phyloP scores from a whole-genome alignment of 2,329 filamentous ascomycete genomes.

The Phyllosticta citribraziliensis region DNA sequence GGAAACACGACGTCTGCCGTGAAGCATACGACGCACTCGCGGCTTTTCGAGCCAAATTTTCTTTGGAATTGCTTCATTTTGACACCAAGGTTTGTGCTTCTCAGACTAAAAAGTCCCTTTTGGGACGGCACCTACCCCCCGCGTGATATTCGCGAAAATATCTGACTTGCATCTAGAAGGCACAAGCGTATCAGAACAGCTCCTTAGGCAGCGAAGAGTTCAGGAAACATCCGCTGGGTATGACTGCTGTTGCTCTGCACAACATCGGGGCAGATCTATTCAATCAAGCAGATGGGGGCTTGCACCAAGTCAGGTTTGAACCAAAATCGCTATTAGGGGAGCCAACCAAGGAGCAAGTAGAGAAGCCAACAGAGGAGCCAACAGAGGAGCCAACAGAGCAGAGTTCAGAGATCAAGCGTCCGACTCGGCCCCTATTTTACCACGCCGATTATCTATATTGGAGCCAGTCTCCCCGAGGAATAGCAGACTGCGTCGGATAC shows the following conservation, averaged over 20 bases:
- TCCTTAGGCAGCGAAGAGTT: neutral
- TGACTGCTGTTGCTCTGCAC: neutral
- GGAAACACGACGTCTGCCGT: neutral
- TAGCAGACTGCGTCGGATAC: neutral
- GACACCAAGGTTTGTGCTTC: neutral
- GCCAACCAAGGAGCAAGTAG: no score
- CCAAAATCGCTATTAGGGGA: no score
- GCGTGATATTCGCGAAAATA: neutral
- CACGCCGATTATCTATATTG: neutral
- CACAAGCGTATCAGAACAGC: neutral
- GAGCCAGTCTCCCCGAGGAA: neutral
- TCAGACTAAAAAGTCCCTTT: neutral
- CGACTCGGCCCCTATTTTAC: neutral
- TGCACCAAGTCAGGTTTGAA: neutral
- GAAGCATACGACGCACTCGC: neutral
- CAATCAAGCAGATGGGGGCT: neutral
- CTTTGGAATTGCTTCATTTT: neutral
- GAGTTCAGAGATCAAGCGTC: no score
- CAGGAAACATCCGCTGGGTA: neutral
- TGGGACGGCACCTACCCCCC: no score
- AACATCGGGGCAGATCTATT: neutral
- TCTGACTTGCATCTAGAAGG: neutral
- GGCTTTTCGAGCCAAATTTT: neutral
- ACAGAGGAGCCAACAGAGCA: no score
- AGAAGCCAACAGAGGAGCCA: no score